Evolutionary conservation across 2,329 filamentous ascomycete species (phyloP), one percentile per base, ranked within the genome.

Genomic region (Nothophaeocryptopus gaeumannii): DNA sequence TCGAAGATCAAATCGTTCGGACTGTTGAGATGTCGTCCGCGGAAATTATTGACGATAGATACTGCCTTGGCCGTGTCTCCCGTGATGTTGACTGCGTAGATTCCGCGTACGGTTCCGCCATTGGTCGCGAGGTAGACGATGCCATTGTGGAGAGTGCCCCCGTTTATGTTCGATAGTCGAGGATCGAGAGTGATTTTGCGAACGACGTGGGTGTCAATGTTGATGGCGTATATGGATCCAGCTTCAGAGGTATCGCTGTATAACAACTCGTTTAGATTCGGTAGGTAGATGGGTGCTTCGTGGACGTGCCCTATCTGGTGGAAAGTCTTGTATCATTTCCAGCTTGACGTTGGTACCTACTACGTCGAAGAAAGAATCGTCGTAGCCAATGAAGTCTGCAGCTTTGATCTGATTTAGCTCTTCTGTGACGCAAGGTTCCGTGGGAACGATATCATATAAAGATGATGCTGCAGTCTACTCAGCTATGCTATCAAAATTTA

Each of bases 1-100:
- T 15, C 79, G 55, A 81, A 65, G 2, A 74, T 71, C 0, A 79
- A 70, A 52, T 84, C 81, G 54, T 84, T 84, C 3, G 82, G 66
- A 0, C 80, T 82, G 63, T 77, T 82, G 65, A 84, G 82, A 39
- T 80, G 65, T 73, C 80, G 74, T 7, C 82, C 81, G 33, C 79
- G 79, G 61, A 72, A 85, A 63, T 80, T 82, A 60, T 81, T 81
- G 11, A 85, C 50, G 5, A 85, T 65, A 0, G 56, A 45, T 31
- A 54, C 54, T n/a, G 53, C 45, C 12, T 47, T 43, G 4, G 52
- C 58, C 8, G 54, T 54, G 26, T 41, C 26, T 13, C 14, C 10
- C 8, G 56, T 51, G 31, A 54, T 34, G 20, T 58, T 54, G 31
- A 55, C 33, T 15, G 53, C 49, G 34, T 51, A 55, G 8, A 63